These are phyloP conservation scores for Diplodia corticola DNA, from an alignment of 2,329 filamentous ascomycete species.

Conservation along the genomic window DNA sequence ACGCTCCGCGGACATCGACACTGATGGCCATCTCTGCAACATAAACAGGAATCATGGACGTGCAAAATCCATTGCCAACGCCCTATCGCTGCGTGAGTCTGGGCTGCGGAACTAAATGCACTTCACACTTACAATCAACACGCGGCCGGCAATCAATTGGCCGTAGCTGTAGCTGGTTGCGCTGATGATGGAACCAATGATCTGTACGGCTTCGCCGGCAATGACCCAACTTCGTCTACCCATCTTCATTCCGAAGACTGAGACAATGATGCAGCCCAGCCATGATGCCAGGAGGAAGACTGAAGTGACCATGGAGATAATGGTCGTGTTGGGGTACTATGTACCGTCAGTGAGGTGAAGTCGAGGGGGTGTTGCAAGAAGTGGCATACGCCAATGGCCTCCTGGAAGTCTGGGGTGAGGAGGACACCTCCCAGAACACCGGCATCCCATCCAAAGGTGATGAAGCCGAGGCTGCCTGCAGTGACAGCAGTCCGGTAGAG, in stretches of 20 bases:
- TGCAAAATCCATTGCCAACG: conserved; percentile 37
- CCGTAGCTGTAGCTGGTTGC: conserved; percentile 31
- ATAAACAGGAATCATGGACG: conserved; percentile 34
- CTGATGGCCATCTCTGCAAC: conserved; percentile 35
- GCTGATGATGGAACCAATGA: conserved; percentile 35
- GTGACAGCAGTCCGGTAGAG: conserved; percentile 22
- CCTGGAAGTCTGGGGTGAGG: conserved; percentile 33
- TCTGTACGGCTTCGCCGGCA: conserved; percentile 30
- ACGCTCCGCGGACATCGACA: conserved; percentile 31
- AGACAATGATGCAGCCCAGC: conserved; percentile 33
- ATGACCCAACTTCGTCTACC: conserved; percentile 34
- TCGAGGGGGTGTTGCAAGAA: not conserved
- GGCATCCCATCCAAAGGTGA: conserved; percentile 40
- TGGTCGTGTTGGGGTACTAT: conserved; percentile 31
- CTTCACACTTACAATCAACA: conserved; percentile 29
- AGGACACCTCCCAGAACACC: conserved; percentile 39
- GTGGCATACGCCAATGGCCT: conserved; percentile 32
- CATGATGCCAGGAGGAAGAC: conserved; percentile 34
- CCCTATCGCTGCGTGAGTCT: conserved; percentile 27
- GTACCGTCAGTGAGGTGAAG: not conserved
- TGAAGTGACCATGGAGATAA: conserved; percentile 32
- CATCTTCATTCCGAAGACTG: conserved; percentile 29
- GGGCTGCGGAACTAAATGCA: not conserved
- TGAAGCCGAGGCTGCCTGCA: conserved; percentile 33
- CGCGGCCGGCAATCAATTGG: conserved; percentile 34